Evolutionary conservation across 2,329 filamentous ascomycete genomes (phyloP), one percentile per base, ranked within the genome.

Genomic region (Exophiala oligosperma): DNA sequence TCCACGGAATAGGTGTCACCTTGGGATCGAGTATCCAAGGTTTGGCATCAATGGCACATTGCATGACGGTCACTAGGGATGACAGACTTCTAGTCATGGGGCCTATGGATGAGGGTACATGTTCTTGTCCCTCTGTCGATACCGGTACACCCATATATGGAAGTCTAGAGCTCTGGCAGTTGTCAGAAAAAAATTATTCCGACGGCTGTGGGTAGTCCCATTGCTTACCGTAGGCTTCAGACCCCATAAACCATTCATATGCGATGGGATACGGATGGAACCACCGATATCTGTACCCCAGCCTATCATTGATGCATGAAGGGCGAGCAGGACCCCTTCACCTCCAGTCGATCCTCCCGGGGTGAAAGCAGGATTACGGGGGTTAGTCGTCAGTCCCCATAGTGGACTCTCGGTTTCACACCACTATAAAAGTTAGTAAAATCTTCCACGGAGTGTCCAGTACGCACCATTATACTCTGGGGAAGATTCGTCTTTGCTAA

Each of bases 41-140:
- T 47, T 74, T 69, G 4, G 75, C 61, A 9, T 64, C 63, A 3
- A 77, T 57, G 1, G 78, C 67, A 0, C 69, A 55, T 47, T 67
- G 69, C 57, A 73, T 64, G 32, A 73, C 66, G 1, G 77, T 71
- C 6, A 73, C 72, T 1, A 88, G 70, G 0, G 83, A 82, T 2
- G 73, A 68, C 3, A 85, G 67, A 57, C 75, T 77, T 4, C 84
- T 75, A 4, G 81, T 74, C 73, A 88, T 77, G 1, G 85, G 85
- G 0, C 85, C 84, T n/a, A 86, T 72, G 0, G 83, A 77, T 0
- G 84, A 87, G 1, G 84, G 84, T 0, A 87, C 81, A 68, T 87
- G 84, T 56, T 86, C 82, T 65, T 87, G 84, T 35, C 85, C 84
- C 41, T 86, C 83, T 0, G 81, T 86, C 0, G 84, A 85, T 0